phyloP scores from a whole-genome alignment of 495 filamentous ascomycete species.

The Annulohypoxylon stygium region DNA sequence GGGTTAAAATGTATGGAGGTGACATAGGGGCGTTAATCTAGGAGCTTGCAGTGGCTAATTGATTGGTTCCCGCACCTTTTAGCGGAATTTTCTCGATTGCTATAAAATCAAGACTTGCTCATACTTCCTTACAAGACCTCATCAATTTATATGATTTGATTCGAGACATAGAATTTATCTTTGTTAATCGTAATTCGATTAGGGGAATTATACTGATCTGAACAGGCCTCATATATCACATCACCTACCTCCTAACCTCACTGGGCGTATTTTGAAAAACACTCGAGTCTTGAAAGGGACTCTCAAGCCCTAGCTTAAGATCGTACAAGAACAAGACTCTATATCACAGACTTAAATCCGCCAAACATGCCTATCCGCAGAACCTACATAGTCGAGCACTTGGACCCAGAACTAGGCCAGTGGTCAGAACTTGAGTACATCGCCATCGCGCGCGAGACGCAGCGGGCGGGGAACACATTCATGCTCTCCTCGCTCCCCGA shows the following conservation, averaged over 20 bases:
- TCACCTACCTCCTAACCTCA: too few relatives aligned
- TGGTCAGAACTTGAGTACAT: constrained; percentile 95
- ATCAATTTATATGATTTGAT: neutral
- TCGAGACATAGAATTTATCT: neutral
- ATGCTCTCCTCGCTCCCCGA: constrained; percentile 85
- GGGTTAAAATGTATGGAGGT: constrained; percentile 12
- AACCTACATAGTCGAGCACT: constrained; percentile 91
- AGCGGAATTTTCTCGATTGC: constrained; percentile 34
- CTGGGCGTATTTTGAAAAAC: too few relatives aligned
- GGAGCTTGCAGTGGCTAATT: constrained; percentile 3
- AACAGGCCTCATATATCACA: neutral
- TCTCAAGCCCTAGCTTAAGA: too few relatives aligned
- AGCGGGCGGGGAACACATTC: constrained; percentile 75
- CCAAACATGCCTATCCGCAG: constrained; percentile 56
- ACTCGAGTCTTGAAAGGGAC: too few relatives aligned
- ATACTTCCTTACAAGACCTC: neutral
- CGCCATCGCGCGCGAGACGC: constrained; percentile 84
- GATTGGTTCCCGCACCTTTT: constrained; percentile 43
- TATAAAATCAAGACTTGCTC: constrained; percentile 12
- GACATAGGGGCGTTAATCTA: constrained; percentile 31
- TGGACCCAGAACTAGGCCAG: constrained; percentile 91
- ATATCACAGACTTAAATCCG: too few relatives aligned
- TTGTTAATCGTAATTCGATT: neutral
- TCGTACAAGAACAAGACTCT: too few relatives aligned
- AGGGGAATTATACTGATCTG: neutral